phyloP scores from a whole-genome alignment of 1,284 basidiomycete species.

The Pascua sp. region DNA sequence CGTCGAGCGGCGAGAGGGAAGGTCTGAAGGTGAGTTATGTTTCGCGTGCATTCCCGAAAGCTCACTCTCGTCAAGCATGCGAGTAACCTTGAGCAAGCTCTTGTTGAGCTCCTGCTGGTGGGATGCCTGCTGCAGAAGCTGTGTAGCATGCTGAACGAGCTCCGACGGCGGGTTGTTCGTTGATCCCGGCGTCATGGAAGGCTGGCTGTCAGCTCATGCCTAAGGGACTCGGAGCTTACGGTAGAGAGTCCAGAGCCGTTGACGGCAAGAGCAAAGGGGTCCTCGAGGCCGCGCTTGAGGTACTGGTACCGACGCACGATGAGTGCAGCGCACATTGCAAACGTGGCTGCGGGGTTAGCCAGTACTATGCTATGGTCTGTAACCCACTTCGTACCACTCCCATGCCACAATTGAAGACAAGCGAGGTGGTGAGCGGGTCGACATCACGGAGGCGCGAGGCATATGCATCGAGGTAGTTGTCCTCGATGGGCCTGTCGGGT shows the following conservation, averaged over 20 bases:
- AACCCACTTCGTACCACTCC: conserved; percentile 78
- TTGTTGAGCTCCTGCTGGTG: conserved; percentile 79
- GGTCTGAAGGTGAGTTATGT: conserved; percentile 22
- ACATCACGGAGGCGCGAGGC: conserved; percentile 74
- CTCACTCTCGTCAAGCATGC: conserved; percentile 63
- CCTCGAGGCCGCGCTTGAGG: conserved; percentile 67
- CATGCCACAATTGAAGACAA: conserved; percentile 97
- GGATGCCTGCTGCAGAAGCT: conserved; percentile 60
- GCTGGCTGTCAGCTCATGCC: conserved; percentile 8
- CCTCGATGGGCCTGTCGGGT: conserved; percentile 82
- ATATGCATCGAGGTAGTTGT: conserved; percentile 93
- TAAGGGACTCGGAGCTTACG: conserved; percentile 18
- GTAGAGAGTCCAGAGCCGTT: conserved; percentile 42
- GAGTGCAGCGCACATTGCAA: conserved; percentile 93
- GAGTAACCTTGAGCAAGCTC: conserved; percentile 76
- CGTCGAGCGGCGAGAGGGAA: conserved; percentile 50
- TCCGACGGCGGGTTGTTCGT: conserved; percentile 13
- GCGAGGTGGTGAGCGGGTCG: conserved; percentile 73
- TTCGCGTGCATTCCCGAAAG: background rate
- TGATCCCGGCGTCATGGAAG: background rate
- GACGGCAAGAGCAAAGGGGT: conserved; percentile 59
- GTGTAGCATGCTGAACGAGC: conserved; percentile 32
- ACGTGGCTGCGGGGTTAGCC: conserved; percentile 60
- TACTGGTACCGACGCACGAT: conserved; percentile 83
- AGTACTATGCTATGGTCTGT: background rate